Evolutionary conservation across 768 basidiomycete genomes (phyloP).

Genomic region (Agrocybe praecox): DNA sequence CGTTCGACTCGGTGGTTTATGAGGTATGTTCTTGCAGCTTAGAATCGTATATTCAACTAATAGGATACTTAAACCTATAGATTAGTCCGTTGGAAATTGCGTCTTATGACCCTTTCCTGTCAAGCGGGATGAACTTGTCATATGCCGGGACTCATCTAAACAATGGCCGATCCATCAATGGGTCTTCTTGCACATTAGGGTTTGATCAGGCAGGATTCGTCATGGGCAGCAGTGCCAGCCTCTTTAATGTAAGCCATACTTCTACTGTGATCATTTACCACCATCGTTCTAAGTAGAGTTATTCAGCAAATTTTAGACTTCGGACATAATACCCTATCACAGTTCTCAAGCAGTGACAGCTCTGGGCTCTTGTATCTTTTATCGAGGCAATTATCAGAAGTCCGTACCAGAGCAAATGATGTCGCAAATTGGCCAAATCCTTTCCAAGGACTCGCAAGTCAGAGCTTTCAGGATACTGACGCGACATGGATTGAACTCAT

Average conservation of each 20-base stretch:
- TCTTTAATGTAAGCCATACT: constrained; percentile 56
- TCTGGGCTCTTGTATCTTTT: constrained; percentile 51
- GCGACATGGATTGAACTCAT: constrained; percentile 61
- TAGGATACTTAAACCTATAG: constrained; percentile 27
- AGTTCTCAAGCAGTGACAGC: constrained; percentile 37
- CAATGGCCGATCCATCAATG: constrained; percentile 56
- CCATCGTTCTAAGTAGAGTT: neutral
- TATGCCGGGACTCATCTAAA: constrained; percentile 66
- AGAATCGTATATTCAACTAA: neutral
- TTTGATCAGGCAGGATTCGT: constrained; percentile 79
- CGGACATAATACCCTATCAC: constrained; percentile 40
- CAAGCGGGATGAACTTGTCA: constrained; percentile 67
- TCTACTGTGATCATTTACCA: neutral
- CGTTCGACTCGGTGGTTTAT: constrained; percentile 52
- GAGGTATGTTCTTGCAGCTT: constrained; percentile 40
- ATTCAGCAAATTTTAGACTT: constrained; percentile 54
- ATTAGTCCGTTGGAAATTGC: constrained; percentile 70
- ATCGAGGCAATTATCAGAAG: constrained; percentile 44
- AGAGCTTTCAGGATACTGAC: constrained; percentile 55
- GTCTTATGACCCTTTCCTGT: constrained; percentile 71
- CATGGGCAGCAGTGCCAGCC: constrained; percentile 72
- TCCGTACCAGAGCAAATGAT: constrained; percentile 55
- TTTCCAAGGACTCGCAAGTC: constrained; percentile 50
- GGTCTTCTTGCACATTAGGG: constrained; percentile 65
- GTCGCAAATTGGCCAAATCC: constrained; percentile 74